Evolutionary conservation across 352 stramenopile species (phyloP), one percentile per base, ranked within the genome.

Genomic region (Sclerospora graminicola): DNA sequence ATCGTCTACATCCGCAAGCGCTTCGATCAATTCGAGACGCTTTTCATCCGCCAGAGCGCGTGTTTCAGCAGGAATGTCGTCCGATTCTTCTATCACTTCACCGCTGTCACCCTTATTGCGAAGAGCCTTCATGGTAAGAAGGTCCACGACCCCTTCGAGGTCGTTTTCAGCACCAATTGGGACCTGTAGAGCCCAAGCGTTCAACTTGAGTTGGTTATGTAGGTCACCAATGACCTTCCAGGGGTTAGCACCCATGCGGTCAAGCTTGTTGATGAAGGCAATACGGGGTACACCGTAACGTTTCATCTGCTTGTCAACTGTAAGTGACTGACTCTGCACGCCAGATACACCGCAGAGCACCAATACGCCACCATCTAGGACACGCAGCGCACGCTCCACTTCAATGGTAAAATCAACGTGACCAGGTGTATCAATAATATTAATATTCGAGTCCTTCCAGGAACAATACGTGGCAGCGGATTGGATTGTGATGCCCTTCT

Each of bases 361-460:
- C 18, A 97, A 67, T 44, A 99, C 84, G 19, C 91, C 96, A 19
- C 97, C 97, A 68, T 99, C 97, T 21, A 99, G 66, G 32, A 99
- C 97, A 39, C 97, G 91, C 45, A 99, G 64, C 11, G 96, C 95
- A 21, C 96, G 84, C 70, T 99, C 96, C 26, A 94, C 83, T 68
- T 99, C 97, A 61, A 99, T 98, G 2, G 97, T 99, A 57, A 99
- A 99, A 69, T 99, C 97, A 26, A 99, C 96, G 81, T 99, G 97
- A 51, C 97, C 97, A 19, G 97, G 96, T 30, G 96, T 98, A 69
- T 99, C 97, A 53, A 99, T 99, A 62, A 99, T 99, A 69, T 99
- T 99, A 51, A 99, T 96, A 69, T 98, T 93, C 31, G 87, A 77
- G 60, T 98, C 85, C 55, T 97, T 96, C 86, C 88, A 97, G 44